Conservation (phyloP, 2,329 filamentous ascomycete species). For the Fusarium verticillioides region DNA sequence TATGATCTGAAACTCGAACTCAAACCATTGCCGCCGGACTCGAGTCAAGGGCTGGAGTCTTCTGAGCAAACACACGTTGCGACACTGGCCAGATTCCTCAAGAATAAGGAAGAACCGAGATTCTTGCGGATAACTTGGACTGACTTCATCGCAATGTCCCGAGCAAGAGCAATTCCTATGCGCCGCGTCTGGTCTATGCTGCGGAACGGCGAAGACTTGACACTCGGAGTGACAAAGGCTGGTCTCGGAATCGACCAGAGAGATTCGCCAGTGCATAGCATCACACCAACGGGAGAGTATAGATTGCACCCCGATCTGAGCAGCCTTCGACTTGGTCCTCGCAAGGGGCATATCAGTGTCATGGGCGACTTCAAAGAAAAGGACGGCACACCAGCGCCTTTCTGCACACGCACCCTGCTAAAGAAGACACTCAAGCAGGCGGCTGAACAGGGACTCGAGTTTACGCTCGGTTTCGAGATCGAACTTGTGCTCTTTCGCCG, state of each 20-base stretch:
- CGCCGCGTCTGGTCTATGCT: slow-evolving; percentile 63
- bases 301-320: slow-evolving; percentile 73
- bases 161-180: slow-evolving; percentile 75
- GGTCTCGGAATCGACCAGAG: slow-evolving; percentile 75
- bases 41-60: not conserved
- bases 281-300: slow-evolving; percentile 72
- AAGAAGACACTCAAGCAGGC: slow-evolving; percentile 64
- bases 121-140: slow-evolving; percentile 82
- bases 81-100: slow-evolving; percentile 52
- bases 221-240: slow-evolving; percentile 72
- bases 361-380: slow-evolving; percentile 73
- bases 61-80: slow-evolving; percentile 17
- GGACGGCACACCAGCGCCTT: slow-evolving; percentile 58
- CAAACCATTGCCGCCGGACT: slow-evolving; percentile 37
- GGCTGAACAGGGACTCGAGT: slow-evolving; percentile 62
- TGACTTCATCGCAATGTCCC: slow-evolving; percentile 78
- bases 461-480: slow-evolving; percentile 83
- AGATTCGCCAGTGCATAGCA: slow-evolving; percentile 66
- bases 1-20: slow-evolving; percentile 70
- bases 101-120: slow-evolving; percentile 62
- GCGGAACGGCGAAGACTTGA: slow-evolving; percentile 54
- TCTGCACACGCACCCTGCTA: slow-evolving; percentile 76
- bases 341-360: slow-evolving; percentile 71
- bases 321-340: slow-evolving; percentile 69
- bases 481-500: slow-evolving; percentile 78